These are phyloP conservation scores for Hypericum perforatum DNA, from an alignment of 345 rosid species.

Conservation along the genomic window DNA sequence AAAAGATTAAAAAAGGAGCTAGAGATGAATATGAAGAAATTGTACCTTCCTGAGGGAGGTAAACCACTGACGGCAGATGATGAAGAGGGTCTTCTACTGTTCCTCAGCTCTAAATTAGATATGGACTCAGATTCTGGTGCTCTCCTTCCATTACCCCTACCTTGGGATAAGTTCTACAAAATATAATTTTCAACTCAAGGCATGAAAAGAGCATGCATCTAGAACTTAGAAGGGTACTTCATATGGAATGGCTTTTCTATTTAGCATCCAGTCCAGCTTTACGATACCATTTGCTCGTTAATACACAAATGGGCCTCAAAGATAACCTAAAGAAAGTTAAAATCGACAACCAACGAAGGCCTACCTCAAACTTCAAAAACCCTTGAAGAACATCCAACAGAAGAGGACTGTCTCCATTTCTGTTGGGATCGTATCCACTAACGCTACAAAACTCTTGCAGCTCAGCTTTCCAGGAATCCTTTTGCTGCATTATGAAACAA, in stretches of 20 bases:
- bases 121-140: slow-evolving; percentile 45
- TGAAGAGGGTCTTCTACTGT: slow-evolving; percentile 50
- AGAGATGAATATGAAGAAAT: background rate
- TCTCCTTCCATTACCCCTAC: slow-evolving; percentile 59
- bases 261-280: too few relatives aligned
- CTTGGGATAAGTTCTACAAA: slow-evolving; percentile 48
- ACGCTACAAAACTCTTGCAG: slow-evolving; percentile 68
- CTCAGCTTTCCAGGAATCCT: slow-evolving; percentile 89
- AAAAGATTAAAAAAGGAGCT: background rate
- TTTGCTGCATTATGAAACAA: slow-evolving; percentile 45
- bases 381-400: slow-evolving; percentile 91
- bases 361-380: slow-evolving; percentile 76
- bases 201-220: too few relatives aligned
- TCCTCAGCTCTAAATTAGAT: slow-evolving; percentile 52
- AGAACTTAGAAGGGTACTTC: too few relatives aligned
- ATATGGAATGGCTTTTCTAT: too few relatives aligned
- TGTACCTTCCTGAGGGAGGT: slow-evolving; percentile 83
- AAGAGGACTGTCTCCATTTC: slow-evolving; percentile 73
- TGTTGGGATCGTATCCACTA: slow-evolving; percentile 71
- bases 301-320: too few relatives aligned
- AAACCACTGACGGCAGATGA: slow-evolving; percentile 78
- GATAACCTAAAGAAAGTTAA: too few relatives aligned
- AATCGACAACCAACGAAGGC: background rate
- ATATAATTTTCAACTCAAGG: too few relatives aligned
- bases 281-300: too few relatives aligned